Evolutionary conservation across 192 early-diverging fungal species (phyloP).

Genomic region (Linnemannia hyalina): DNA sequence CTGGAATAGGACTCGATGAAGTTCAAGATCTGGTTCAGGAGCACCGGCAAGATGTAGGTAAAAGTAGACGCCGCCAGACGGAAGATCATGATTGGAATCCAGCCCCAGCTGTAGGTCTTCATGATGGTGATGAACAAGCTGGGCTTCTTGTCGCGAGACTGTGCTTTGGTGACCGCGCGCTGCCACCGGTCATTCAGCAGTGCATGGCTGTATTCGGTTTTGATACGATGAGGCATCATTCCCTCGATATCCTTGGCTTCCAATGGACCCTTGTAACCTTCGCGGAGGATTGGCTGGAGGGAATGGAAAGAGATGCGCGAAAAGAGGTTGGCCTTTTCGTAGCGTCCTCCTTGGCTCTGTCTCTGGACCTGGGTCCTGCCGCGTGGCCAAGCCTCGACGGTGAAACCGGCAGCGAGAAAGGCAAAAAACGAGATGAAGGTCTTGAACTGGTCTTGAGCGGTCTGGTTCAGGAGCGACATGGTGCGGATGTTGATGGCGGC

Average conservation of each 20-base stretch:
- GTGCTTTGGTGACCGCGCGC: conserved; percentile 11
- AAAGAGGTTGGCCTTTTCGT: conserved; percentile 52
- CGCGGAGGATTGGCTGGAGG: conserved; percentile 45
- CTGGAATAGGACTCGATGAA: conserved; percentile 47
- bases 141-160: conserved; percentile 27
- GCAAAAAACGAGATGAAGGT: conserved; percentile 42
- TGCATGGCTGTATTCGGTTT: conserved; percentile 17
- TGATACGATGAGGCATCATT: conserved; percentile 37
- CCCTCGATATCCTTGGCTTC: conserved; percentile 35
- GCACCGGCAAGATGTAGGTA: conserved; percentile 31
- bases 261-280: conserved; percentile 43
- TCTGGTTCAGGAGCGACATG: conserved; percentile 24
- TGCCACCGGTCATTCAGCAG: conserved; percentile 29
- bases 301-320: conserved; percentile 40
- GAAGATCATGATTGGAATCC: conserved; percentile 39
- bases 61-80: conserved; percentile 34
- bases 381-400: conserved; percentile 49
- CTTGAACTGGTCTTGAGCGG: conserved; percentile 16
- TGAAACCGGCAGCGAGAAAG: conserved; percentile 22
- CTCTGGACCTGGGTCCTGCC: conserved; percentile 24
- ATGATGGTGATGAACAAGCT: conserved; percentile 33
- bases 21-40: conserved; percentile 41
- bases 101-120: conserved; percentile 20
- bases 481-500: conserved; percentile 52
- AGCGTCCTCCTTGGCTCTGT: conserved; percentile 20